Conservation (phyloP, 2,329 filamentous ascomycete genomes). For the Aspergillus texensis region DNA sequence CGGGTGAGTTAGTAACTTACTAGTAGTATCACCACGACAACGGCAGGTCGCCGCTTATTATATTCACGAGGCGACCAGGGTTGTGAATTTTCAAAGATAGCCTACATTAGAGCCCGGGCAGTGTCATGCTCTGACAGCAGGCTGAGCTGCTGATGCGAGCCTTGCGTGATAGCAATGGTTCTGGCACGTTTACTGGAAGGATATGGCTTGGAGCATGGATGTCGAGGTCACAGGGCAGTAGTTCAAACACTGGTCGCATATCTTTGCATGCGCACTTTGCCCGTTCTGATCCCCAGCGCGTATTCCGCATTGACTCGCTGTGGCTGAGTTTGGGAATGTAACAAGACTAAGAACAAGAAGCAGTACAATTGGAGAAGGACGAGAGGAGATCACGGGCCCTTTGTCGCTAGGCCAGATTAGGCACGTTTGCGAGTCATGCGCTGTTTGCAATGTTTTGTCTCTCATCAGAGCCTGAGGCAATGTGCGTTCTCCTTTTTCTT, state of each 20-base stretch:
- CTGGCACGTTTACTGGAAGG: background rate
- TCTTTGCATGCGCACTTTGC: background rate
- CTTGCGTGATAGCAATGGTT: background rate
- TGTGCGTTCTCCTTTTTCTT: too few species aligned
- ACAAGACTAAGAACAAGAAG: too few species aligned
- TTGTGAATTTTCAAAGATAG: background rate
- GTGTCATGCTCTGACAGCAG: background rate
- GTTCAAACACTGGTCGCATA: background rate
- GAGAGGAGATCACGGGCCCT: too few species aligned
- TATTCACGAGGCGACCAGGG: background rate
- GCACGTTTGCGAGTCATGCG: too few species aligned
- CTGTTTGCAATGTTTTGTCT: too few species aligned
- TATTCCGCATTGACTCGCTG: background rate
- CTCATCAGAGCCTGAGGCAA: too few species aligned
- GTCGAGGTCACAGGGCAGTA: background rate
- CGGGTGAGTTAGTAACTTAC: too few species aligned
- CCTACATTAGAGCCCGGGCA: background rate
- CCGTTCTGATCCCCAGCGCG: background rate
- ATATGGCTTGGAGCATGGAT: background rate
- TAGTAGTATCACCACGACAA: background rate
- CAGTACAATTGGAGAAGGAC: too few species aligned
- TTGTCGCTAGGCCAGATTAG: too few species aligned
- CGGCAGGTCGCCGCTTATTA: background rate
- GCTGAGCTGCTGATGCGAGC: background rate
- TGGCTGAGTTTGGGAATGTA: too few species aligned